These are phyloP conservation scores for Silene noctiflora DNA, from an alignment of 179 eudicot genomes.

Conservation along the genomic window DNA sequence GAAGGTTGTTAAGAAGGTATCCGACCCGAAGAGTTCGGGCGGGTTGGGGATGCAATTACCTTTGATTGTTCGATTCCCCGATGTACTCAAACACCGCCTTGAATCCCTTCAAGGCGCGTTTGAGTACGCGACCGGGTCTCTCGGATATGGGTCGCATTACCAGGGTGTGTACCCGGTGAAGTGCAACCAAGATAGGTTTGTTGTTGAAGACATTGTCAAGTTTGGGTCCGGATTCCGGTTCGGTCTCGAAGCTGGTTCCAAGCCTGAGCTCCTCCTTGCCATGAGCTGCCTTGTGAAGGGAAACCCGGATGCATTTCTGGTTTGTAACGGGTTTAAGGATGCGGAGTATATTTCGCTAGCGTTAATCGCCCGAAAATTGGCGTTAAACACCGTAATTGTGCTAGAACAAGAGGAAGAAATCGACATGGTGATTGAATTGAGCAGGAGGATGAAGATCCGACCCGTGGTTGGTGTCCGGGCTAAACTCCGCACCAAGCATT, in stretches of 20 bases:
- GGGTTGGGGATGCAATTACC: conserved; percentile 76
- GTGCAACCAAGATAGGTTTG: conserved; percentile 76
- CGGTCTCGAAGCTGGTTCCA: conserved; percentile 92
- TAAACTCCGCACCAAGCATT: conserved; percentile 83
- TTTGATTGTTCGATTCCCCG: conserved; percentile 72
- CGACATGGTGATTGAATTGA: conserved; percentile 62
- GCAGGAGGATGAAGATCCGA: conserved; percentile 46
- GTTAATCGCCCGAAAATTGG: conserved; percentile 57
- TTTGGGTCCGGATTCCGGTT: conserved; percentile 73
- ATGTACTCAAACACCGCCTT: conserved; percentile 62
- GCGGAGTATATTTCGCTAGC: conserved; percentile 76
- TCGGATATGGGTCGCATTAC: conserved; percentile 66
- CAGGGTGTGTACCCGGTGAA: conserved; percentile 96
- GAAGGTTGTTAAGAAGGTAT: conserved; percentile 75
- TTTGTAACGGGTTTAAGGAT: conserved; percentile 91
- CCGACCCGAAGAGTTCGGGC: conserved; percentile 52
- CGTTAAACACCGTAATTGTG: conserved; percentile 71
- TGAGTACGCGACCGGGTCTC: conserved; percentile 47
- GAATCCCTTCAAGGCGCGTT: conserved; percentile 71
- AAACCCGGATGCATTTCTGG: conserved; percentile 50
- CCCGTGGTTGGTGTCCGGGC: conserved; percentile 86
- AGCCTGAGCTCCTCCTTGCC: conserved; percentile 79
- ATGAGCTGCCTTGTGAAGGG: conserved; percentile 82
- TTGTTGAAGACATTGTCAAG: conserved; percentile 81
- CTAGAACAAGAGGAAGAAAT: conserved; percentile 86